These are phyloP conservation scores for Mrakia hoshinonis DNA, from an alignment of 768 basidiomycete species.

Conservation along the genomic window DNA sequence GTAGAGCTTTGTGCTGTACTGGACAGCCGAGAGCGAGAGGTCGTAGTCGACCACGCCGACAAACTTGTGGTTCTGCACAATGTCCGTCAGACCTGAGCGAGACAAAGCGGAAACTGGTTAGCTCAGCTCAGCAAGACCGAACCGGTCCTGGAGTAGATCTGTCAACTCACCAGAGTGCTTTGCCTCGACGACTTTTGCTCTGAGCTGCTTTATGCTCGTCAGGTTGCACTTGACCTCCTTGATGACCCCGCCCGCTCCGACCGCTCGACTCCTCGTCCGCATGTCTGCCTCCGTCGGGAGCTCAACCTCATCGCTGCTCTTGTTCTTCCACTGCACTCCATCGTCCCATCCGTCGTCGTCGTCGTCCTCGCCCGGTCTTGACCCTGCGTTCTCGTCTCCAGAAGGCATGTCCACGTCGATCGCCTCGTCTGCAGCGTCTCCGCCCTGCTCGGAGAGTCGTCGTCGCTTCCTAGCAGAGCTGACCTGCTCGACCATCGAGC, in stretches of 20 bases:
- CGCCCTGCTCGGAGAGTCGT: constrained; percentile 1
- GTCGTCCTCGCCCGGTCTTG: background rate
- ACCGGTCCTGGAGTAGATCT: background rate
- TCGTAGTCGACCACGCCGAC: constrained; percentile 79
- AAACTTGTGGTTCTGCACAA: constrained; percentile 77
- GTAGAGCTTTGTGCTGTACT: constrained; percentile 80
- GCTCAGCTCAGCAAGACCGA: background rate
- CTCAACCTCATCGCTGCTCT: constrained; percentile 5
- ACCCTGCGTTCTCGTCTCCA: constrained; percentile 41
- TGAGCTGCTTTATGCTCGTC: constrained; percentile 61
- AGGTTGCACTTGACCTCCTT: constrained; percentile 67
- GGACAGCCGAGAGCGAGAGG: constrained; percentile 68
- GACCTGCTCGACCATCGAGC: constrained; percentile 7
- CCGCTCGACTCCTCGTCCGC: constrained; percentile 34
- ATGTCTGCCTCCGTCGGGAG: constrained; percentile 12
- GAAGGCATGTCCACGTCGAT: constrained; percentile 49
- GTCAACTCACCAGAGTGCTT: constrained; percentile 60
- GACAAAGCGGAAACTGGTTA: background rate
- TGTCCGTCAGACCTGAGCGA: constrained; percentile 62
- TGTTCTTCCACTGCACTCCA: background rate
- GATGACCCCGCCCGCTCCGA: constrained; percentile 41
- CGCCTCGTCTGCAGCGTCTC: constrained; percentile 9
- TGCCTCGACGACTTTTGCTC: constrained; percentile 52
- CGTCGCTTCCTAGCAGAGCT: constrained; percentile 23
- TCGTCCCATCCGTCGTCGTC: constrained; percentile 8